Base-by-base conservation (phyloP, 371 early-diverging fungal species). In the Mortierella sp. region DNA sequence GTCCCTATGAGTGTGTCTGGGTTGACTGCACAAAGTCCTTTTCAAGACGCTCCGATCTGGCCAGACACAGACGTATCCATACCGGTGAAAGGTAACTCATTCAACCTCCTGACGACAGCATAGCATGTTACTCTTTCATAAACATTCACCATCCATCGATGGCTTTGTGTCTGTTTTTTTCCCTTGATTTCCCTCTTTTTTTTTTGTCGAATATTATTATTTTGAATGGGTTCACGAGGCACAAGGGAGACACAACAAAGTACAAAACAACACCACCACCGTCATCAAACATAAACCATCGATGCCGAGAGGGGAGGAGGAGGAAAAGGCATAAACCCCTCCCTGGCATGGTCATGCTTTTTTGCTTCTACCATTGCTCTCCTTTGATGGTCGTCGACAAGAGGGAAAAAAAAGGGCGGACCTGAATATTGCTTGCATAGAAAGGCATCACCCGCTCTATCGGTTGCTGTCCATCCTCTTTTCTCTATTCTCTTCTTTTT, bases 11-110 rank as follows among this genome's bases (percentile, higher is more conserved):
- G 76, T 94, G 94, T 76, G 74, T 80, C 71, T 92, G 92, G 92
- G 77, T 64, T 37, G 88, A 85, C 1, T 94, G 95, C 77, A 79
- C 74, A 67, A 93, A 93, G 85, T 79, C 88, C 48, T 94, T 94
- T 76, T 90, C 93, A 37, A 87, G 93, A 55, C 87, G 92, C 79
- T 93, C 93, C 8, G 94, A 93, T 80, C 87, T 94, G 63, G 88
- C 89, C 41, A 86, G 93, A 40, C 95, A 94, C 80, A 86, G 86
- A 50, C 87, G 93, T 48, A 94, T 92, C 79, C 95, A 95, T 77
- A 93, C 93, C 8, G 93, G 93, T 39, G 93, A 93, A 79, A 79
- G 79, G 79, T 79, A 79, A 71, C n/a, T 16, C 0, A 31, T 64
- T 29, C 4, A 41, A 61, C 11, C 41, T 58, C 16, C 16, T 5